Evolutionary conservation across 305 asterid genomes (phyloP).

Genomic region (Petunia hybrid): DNA sequence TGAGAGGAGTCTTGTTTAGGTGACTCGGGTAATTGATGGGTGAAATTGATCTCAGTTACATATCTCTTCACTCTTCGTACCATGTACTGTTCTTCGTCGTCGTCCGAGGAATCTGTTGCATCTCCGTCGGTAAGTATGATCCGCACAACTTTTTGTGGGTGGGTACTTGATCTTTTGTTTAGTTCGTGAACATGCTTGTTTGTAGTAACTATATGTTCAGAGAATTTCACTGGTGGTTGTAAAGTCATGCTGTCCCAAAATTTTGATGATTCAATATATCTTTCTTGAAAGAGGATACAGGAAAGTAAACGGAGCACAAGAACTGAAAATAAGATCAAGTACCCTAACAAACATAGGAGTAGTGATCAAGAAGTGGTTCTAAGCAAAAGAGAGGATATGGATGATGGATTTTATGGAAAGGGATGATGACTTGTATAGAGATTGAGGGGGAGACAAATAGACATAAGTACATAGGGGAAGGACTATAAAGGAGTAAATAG

Average conservation of each 20-base stretch:
- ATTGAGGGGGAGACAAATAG: background rate
- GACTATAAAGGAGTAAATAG: background rate
- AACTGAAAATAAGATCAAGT: too few relatives aligned
- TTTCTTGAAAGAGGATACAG: too few relatives aligned
- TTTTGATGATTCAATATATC: too few relatives aligned
- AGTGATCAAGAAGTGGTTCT: conserved; percentile 30
- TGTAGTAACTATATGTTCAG: conserved; percentile 57
- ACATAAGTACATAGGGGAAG: background rate
- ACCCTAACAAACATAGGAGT: too few relatives aligned
- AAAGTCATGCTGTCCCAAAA: background rate
- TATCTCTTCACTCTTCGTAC: conserved; percentile 55
- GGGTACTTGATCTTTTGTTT: conserved; percentile 19
- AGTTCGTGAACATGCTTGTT: conserved; percentile 45
- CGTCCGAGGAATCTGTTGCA: conserved; percentile 77
- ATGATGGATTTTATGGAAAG: background rate
- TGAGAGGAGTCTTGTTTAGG: conserved; percentile 12
- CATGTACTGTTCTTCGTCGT: conserved; percentile 39
- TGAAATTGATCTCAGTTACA: conserved; percentile 64
- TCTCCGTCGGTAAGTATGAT: conserved; percentile 64
- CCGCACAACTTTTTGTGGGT: conserved; percentile 50
- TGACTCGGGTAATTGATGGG: conserved; percentile 19
- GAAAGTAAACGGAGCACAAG: too few relatives aligned
- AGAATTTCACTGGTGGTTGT: conserved; percentile 42
- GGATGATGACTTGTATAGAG: background rate
- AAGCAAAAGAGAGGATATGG: background rate